phyloP scores from a whole-genome alignment of 257 asterid genomes.

The Nicotiana tabacum region DNA sequence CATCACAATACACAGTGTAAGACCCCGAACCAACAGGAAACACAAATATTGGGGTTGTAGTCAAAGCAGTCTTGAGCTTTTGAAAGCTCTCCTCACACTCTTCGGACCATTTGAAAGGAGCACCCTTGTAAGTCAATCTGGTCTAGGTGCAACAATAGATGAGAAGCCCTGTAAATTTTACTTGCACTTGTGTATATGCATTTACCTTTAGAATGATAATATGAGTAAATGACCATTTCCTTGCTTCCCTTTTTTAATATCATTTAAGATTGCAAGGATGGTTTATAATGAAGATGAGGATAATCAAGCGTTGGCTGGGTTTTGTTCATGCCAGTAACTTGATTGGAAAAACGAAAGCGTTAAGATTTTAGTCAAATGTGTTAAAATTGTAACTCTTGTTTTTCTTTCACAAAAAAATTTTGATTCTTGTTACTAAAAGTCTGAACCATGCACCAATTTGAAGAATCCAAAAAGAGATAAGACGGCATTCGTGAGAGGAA shows the following conservation, averaged over 20 bases:
- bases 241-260: not conserved
- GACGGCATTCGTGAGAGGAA: not conserved
- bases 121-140: too few species aligned
- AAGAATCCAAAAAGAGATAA: not conserved
- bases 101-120: too few species aligned
- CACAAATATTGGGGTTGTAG: too few species aligned
- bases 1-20: too few species aligned
- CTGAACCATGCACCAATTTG: not conserved
- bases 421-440: not conserved
- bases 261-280: slow-evolving; percentile 2
- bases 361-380: not conserved
- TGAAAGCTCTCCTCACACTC: too few species aligned
- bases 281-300: not conserved
- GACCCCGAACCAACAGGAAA: too few species aligned
- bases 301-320: not conserved
- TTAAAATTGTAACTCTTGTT: not conserved
- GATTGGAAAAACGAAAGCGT: not conserved
- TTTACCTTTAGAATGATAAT: not conserved
- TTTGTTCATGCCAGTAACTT: not conserved
- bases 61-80: too few species aligned
- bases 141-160: too few species aligned
- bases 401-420: not conserved
- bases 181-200: not conserved
- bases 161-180: slow-evolving; percentile 21
- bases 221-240: not conserved